These are phyloP conservation scores for Cryomyces minteri DNA, from an alignment of 495 filamentous ascomycete species.

Conservation along the genomic window DNA sequence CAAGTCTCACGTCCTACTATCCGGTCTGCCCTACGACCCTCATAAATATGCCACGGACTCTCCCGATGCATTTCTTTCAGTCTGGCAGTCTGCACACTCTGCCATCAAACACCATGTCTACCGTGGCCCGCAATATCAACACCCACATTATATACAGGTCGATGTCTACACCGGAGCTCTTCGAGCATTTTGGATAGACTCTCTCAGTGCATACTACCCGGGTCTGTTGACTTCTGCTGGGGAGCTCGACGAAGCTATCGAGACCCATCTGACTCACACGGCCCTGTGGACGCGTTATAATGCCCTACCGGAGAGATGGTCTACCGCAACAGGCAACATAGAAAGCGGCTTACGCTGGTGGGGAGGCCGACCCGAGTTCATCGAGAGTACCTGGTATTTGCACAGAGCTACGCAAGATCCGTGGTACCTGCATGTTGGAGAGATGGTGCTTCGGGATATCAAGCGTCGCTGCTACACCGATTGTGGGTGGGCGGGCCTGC, in stretches of 20 bases:
- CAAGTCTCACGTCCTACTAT: conserved; percentile 80
- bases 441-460: conserved; percentile 86
- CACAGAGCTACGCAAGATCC: conserved; percentile 88
- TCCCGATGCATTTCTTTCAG: conserved; percentile 56
- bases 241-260: conserved; percentile 74
- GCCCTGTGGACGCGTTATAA: conserved; percentile 89
- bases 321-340: conserved; percentile 62
- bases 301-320: conserved; percentile 88
- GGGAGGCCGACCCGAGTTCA: conserved; percentile 86
- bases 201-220: conserved; percentile 84
- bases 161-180: conserved; percentile 70
- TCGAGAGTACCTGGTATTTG: conserved; percentile 86
- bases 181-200: conserved; percentile 85
- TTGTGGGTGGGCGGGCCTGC: conserved; percentile 91
- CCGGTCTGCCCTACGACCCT: conserved; percentile 25
- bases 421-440: conserved; percentile 89
- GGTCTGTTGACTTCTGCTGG: conserved; percentile 77
- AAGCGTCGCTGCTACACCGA: conserved; percentile 78
- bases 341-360: conserved; percentile 87
- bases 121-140: conserved; percentile 44
- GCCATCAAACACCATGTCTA: conserved; percentile 76
- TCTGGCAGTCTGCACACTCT: conserved; percentile 72
- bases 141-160: conserved; percentile 82
- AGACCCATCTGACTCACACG: conserved; percentile 73
- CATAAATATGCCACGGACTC: conserved; percentile 27